These are phyloP conservation scores for Fusarium nematophilum DNA, from an alignment of 2,329 filamentous ascomycete species.

Conservation along the genomic window DNA sequence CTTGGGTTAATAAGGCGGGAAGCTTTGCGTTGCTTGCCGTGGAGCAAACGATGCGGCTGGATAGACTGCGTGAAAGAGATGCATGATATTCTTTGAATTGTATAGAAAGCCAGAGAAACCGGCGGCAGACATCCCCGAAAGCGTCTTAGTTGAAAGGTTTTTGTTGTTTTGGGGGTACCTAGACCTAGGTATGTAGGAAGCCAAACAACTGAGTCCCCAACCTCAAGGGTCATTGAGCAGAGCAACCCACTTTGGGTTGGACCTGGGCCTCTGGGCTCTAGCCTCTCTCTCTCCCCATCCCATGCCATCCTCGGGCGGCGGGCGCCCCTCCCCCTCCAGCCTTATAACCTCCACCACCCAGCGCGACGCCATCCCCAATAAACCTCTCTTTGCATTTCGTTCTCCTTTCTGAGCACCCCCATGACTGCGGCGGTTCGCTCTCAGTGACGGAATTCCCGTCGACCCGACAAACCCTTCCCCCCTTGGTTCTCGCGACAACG, in stretches of 20 bases:
- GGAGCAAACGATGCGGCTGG: neutral
- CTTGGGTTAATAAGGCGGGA: too few relatives aligned
- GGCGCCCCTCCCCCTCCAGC: slow-evolving; percentile 31
- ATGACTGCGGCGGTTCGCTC: slow-evolving; percentile 42
- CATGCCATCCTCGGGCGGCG: slow-evolving; percentile 28
- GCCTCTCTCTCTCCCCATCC: neutral
- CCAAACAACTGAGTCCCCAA: slow-evolving; percentile 24
- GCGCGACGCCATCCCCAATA: slow-evolving; percentile 39
- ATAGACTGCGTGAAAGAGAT: neutral
- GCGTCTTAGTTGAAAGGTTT: neutral
- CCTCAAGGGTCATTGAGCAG: slow-evolving; percentile 16
- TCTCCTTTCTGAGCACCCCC: slow-evolving; percentile 28
- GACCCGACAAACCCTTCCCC: slow-evolving; percentile 23
- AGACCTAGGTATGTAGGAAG: too few relatives aligned
- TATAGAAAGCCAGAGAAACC: neutral
- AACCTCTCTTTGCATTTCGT: slow-evolving; percentile 26
- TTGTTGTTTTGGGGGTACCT: too few relatives aligned
- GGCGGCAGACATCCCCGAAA: neutral
- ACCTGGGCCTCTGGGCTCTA: neutral
- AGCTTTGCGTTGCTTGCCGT: neutral
- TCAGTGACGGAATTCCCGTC: slow-evolving; percentile 43
- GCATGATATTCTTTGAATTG: neutral
- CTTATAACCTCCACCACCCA: slow-evolving; percentile 39
- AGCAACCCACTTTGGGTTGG: slow-evolving; percentile 29
- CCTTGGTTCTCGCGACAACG: slow-evolving; percentile 9